A percentile compares a stretch with the other conserved stretches of the same genome.
These are phyloP conservation scores for Chlorella sp. DNA, from an alignment of 139 green algal genomes.

Conservation along the genomic window DNA sequence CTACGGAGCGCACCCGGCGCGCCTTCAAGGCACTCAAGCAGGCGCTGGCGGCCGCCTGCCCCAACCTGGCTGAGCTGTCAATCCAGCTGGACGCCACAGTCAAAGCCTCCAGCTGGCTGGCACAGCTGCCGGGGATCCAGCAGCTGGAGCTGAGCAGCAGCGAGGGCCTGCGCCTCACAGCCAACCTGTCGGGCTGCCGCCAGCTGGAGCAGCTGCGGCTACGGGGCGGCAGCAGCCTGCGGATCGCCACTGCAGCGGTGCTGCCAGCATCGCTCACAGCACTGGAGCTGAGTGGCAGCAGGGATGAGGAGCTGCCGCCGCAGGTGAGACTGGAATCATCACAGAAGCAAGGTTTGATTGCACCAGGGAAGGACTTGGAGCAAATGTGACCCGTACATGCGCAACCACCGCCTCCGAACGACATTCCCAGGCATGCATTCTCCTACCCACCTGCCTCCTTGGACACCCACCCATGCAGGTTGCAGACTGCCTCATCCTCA, in stretches of 20 bases:
- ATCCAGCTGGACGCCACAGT: neutral
- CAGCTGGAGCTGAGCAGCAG: neutral
- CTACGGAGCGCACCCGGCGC: neutral
- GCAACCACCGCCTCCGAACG: too few relatives aligned
- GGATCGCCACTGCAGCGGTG: neutral
- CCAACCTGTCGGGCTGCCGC: neutral
- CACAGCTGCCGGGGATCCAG: neutral
- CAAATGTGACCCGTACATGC: too few relatives aligned
- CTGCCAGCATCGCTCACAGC: neutral
- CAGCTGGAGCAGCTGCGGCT: neutral
- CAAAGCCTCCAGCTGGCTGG: neutral
- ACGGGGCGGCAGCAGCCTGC: neutral
- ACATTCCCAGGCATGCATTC: neutral
- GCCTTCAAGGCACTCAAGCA: neutral
- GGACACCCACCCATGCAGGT: neutral
- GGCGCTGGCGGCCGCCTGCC: neutral
- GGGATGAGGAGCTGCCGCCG: neutral
- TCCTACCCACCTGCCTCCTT: neutral
- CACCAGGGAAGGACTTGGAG: too few relatives aligned
- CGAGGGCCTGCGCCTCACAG: neutral
- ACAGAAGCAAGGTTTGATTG: too few relatives aligned
- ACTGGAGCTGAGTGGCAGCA: neutral
- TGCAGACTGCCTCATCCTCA: neutral
- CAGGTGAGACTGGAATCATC: too few relatives aligned
- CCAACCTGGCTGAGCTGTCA: neutral